phyloP scores from a whole-genome alignment of 805 yeast species.

The Wickerhamomyces queroliae region DNA sequence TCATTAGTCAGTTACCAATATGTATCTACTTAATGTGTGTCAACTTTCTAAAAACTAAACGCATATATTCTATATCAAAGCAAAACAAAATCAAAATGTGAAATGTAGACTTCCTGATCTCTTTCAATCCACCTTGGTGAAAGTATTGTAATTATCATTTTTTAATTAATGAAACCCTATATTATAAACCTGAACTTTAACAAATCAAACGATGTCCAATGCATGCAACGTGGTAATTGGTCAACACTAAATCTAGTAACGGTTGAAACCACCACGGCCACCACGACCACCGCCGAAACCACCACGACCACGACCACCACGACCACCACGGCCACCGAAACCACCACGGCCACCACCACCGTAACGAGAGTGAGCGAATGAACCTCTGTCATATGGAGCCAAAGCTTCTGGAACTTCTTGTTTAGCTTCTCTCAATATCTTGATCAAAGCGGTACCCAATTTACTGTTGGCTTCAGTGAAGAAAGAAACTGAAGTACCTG shows the following conservation, averaged over 20 bases:
- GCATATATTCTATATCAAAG: constrained; percentile 1
- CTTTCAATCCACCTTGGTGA: too few relatives aligned
- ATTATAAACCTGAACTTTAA: too few relatives aligned
- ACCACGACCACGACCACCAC: constrained; percentile 31
- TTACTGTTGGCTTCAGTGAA: constrained; percentile 85
- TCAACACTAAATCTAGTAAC: constrained; percentile 1
- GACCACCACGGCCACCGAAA: constrained; percentile 32
- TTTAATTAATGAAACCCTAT: too few relatives aligned
- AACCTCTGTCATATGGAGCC: constrained; percentile 56
- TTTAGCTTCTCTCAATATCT: constrained; percentile 92
- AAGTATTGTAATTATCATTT: too few relatives aligned
- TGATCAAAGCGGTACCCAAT: constrained; percentile 85
- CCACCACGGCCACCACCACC: constrained; percentile 51
- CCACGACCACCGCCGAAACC: constrained; percentile 15
- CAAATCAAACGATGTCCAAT: too few relatives aligned
- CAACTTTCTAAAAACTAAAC: too few relatives aligned
- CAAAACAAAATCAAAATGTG: too few relatives aligned
- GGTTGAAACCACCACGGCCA: constrained; percentile 12
- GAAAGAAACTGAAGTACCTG: constrained; percentile 92
- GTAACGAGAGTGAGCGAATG: constrained; percentile 41
- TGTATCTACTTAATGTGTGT: too few relatives aligned
- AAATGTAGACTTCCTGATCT: too few relatives aligned
- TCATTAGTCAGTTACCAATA: too few relatives aligned
- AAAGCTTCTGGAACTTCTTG: constrained; percentile 83
- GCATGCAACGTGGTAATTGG: too few relatives aligned